Base-by-base conservation (phyloP, 768 basidiomycete genomes). In the Pholiota conissans region DNA sequence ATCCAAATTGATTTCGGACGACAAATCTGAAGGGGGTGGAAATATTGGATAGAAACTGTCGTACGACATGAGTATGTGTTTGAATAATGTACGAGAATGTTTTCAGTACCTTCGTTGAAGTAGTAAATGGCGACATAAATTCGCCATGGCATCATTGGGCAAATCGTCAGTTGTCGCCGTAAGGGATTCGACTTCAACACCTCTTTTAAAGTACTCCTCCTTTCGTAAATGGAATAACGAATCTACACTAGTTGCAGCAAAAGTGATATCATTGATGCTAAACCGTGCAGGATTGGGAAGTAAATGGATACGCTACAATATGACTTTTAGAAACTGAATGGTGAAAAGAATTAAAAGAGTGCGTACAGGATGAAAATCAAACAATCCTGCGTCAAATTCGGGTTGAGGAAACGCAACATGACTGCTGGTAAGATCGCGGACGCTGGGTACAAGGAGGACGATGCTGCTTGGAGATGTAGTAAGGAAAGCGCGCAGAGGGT, bases 11-110 rank as follows among this genome's bases (percentile, higher is more conserved):
- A 98, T 85, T 66, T 96, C 93, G 34, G 83, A 78, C 1, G 87
- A 77, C 16, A 89, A 71, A 5, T 90, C 89, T 11, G 79, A 68
- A 0, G 97, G 93, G 1, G 86, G 82, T 8, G 97, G 97, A 71
- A 98, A 98, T 37, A 97, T 73, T 0, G 97, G 97, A 69, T 98
- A 99, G 75, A 97, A 97, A 65, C 94, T 98, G 67, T n/a, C n/a
- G 26, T 3, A 5, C 26, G 47, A 56, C 51, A 58, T 58, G 34
- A 11, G 20, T 51, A 48, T 39, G 30, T n/a, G n/a, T n/a, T 29
- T 45, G 30, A 16, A 16, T 39, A n/a, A 24, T 22, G 8, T 22
- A 45, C 27, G 1, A 22, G 16, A 28, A 51, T 29, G 14, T 46
- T 35, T 26, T 29, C 53, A 9, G 18, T 34, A 93, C 95, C 88